A percentile compares a stretch with the other conserved stretches of the same genome.
Conservation (phyloP, 75 land plant genomes). For the Selaginella tamariscina region DNA sequence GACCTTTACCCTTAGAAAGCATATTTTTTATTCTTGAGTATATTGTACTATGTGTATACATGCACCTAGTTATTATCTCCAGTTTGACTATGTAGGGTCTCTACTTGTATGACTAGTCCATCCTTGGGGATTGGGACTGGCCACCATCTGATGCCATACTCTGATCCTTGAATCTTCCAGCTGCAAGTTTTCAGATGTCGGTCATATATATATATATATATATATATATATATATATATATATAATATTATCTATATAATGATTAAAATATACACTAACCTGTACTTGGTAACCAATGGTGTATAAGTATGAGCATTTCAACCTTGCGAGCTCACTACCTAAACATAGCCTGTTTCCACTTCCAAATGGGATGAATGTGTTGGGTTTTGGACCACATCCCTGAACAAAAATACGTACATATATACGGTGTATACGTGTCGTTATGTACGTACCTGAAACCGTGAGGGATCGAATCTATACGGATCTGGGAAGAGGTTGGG, state of each 20-base stretch:
- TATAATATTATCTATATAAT: too few relatives aligned
- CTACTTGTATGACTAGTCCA: slow-evolving; percentile 6
- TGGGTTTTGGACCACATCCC: slow-evolving; percentile 1
- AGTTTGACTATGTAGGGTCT: background rate
- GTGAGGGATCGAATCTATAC: background rate
- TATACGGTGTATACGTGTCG: background rate
- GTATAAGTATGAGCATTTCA: background rate
- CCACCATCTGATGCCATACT: slow-evolving; percentile 1
- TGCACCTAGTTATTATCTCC: too few relatives aligned
- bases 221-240: too few relatives aligned
- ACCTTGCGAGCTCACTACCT: slow-evolving; percentile 13
- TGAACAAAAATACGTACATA: background rate
- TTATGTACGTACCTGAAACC: background rate
- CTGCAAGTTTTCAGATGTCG: too few relatives aligned
- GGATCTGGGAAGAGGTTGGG: background rate
- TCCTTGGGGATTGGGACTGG: slow-evolving; percentile 7
- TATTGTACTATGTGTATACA: too few relatives aligned
- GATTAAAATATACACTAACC: too few relatives aligned
- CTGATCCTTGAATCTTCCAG: background rate
- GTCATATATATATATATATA: too few relatives aligned
- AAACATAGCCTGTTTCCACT: slow-evolving; percentile 1
- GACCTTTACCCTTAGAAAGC: too few relatives aligned
- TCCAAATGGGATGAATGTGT: slow-evolving; percentile 5
- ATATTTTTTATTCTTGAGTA: too few relatives aligned
- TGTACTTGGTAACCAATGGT: slow-evolving; percentile 6